These are phyloP conservation scores for Marasmius tenuissimus DNA, from an alignment of 1,284 basidiomycete genomes.

Conservation along the genomic window DNA sequence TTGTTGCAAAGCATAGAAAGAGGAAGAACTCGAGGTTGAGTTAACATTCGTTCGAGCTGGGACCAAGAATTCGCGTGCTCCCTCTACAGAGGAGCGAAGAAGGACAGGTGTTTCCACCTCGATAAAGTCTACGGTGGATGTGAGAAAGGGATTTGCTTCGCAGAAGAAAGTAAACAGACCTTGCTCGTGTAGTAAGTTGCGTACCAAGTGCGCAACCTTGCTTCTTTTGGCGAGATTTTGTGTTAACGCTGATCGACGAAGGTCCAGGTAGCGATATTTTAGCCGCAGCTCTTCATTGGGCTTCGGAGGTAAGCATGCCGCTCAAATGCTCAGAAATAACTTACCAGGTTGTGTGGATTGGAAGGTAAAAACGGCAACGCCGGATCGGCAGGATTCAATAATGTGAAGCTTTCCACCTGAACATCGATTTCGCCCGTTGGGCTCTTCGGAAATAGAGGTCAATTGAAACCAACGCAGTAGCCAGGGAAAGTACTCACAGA, in stretches of 20 bases:
- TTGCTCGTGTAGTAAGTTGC: slow-evolving; percentile 72
- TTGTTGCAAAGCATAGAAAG: slow-evolving; percentile 91
- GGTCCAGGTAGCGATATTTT: slow-evolving; percentile 86
- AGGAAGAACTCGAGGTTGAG: slow-evolving; percentile 38
- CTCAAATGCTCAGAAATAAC: slow-evolving; percentile 26
- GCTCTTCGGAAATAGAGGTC: slow-evolving; percentile 35
- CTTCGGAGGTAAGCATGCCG: slow-evolving; percentile 38
- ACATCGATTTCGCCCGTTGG: slow-evolving; percentile 80
- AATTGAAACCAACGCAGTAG: slow-evolving; percentile 17
- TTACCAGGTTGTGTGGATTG: slow-evolving; percentile 69
- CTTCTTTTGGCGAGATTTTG: slow-evolving; percentile 81
- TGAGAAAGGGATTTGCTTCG: slow-evolving; percentile 14
- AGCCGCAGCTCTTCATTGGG: slow-evolving; percentile 85
- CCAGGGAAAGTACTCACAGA: slow-evolving; percentile 37
- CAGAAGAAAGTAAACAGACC: slow-evolving; percentile 42
- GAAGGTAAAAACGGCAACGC: slow-evolving; percentile 82
- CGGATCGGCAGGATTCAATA: slow-evolving; percentile 78
- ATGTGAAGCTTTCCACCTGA: slow-evolving; percentile 62
- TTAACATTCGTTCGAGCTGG: slow-evolving; percentile 63
- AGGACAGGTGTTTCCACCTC: slow-evolving; percentile 94
- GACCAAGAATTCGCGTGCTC: slow-evolving; percentile 92
- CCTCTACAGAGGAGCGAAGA: slow-evolving; percentile 92
- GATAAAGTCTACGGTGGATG: slow-evolving; percentile 63
- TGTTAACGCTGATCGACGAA: slow-evolving; percentile 74
- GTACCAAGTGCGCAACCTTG: slow-evolving; percentile 75